Base-by-base conservation (phyloP, 2,329 filamentous ascomycete genomes). In the Penicillium verrucosum region DNA sequence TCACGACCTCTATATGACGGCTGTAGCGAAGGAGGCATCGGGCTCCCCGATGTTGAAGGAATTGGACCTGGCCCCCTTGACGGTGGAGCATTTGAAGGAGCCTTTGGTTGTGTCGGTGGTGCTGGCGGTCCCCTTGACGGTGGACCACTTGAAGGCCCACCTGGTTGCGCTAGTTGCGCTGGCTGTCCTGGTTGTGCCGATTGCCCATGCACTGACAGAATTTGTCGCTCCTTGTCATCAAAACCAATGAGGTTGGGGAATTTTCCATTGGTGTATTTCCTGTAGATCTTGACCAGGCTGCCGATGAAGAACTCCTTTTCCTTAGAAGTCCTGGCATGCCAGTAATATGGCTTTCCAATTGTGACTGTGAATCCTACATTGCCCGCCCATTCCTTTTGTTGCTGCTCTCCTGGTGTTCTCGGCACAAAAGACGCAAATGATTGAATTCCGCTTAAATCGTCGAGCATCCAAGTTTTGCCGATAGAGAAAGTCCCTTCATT, bases 291-390 rank as follows among this genome's bases (percentile, higher is more conserved):
- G 70, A 97, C 86, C 65, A 97, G 77, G 74, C 92, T 97, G 34
- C 90, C 92, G 68, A 99, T 94, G 75, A 99, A 99, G 77, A 97
- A 97, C 71, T 96, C 93, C 80, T 97, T 97, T 77, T 99, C 94
- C 78, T 97, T 97, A 51, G 90, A 84, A 0, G 90, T 94, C 62
- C 91, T 87, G 34, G 94, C 92, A 74, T 96, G 86, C 94, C 94
- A 99, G 74, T 94, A 99, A 76, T 99, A 99, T 0, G 92, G 89
- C 74, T 99, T 99, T 27, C 89, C 88, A 29, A 99, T 84, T 1
- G 88, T 94, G 49, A 97, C 90, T 27, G 89, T 80, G 70, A 99
- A 97, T 16, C 94, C 94, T 43, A 86, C 85, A 56, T 88, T 87
- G 51, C 89, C 87, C 23, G 91, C 93, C 89, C 90, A 96, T 70